Percentiles rank a stretch among this genome's conserved stretches.
These are phyloP conservation scores for Magnolia officinalis DNA, from an alignment of 164 flowering plant genomes.

Conservation along the genomic window DNA sequence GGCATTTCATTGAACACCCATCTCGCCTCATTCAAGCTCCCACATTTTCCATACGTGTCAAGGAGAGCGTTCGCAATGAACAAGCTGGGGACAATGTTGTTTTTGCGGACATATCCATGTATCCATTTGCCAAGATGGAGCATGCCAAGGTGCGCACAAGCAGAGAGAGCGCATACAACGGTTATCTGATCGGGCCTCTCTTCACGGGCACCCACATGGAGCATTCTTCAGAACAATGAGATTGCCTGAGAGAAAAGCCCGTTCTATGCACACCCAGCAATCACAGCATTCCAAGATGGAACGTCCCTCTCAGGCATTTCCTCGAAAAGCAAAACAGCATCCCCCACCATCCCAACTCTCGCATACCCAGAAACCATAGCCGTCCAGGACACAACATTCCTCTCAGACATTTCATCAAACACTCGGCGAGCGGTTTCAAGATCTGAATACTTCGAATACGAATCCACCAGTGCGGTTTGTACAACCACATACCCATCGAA, in stretches of 20 bases:
- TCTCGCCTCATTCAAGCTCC: conserved; percentile 46
- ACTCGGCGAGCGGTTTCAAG: neutral
- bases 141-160: conserved; percentile 61
- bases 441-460: neutral
- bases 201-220: neutral
- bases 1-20: conserved; percentile 34
- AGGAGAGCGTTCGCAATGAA: conserved; percentile 45
- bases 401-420: conserved; percentile 9
- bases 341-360: conserved; percentile 38
- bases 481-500: conserved; percentile 47
- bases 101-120: conserved; percentile 44
- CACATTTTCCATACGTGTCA: conserved; percentile 76
- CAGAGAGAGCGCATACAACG: conserved; percentile 45
- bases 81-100: conserved; percentile 25
- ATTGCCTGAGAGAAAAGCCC: conserved; percentile 53
- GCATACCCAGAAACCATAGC: conserved; percentile 58
- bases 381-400: conserved; percentile 58
- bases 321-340: conserved; percentile 47
- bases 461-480: conserved; percentile 15
- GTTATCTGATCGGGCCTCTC: conserved; percentile 48
- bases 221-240: conserved; percentile 46
- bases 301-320: conserved; percentile 60
- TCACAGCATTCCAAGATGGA: conserved; percentile 59
- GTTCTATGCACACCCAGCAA: conserved; percentile 59
- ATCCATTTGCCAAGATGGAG: conserved; percentile 50